Evolutionary conservation across 1,284 basidiomycete genomes (phyloP), one percentile per base, ranked within the genome.

Genomic region (Cryptococcus sp.): DNA sequence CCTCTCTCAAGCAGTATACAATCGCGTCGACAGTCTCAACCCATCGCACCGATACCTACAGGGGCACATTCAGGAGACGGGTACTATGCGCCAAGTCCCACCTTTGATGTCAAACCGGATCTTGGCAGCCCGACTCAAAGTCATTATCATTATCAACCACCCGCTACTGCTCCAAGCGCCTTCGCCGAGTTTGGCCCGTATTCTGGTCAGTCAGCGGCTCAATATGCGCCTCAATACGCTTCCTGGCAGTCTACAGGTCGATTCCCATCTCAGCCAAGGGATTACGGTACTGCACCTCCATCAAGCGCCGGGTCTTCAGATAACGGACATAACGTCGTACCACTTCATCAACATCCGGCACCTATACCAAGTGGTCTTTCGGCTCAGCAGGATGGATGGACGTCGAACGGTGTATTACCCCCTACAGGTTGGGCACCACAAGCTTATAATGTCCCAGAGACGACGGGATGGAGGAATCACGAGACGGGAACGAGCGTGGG

Each of bases 91-190:
- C 15, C 42, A 8, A 45, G 14, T n/a, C 33, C 45, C 5, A 32
- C 45, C 6, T n/a, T 34, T 5, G 44, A 48, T 33, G 46, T 53
- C 52, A 53, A 53, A 33, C 41, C 53, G 6, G 14, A 32, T 11
- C 5, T 31, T 44, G 10, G 32, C 14, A 23, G 15, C 13, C 47
- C 47, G 13, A 43, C 13, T 34, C 32, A 15, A 14, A 36, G 34
- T 35, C 46, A 46, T 14, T 54, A 54, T 33, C n/a, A 49, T 33
- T 54, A 54, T 30, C 53, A 54, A 37, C 53, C 53, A 4, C 53
- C 53, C 8, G 46, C 53, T 3, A 54, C 53, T 15, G 53, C 53
- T 10, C 53, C 53, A 3, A 36, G 46, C 13, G 31, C 53, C 4
- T 54, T 54, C 33, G 46, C 53, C 37, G 47, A 49, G 43, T 54